Evolutionary conservation across 495 filamentous ascomycete genomes (phyloP), one percentile per base, ranked within the genome.

Genomic region (Pseudoneurospora amorphoporcata): DNA sequence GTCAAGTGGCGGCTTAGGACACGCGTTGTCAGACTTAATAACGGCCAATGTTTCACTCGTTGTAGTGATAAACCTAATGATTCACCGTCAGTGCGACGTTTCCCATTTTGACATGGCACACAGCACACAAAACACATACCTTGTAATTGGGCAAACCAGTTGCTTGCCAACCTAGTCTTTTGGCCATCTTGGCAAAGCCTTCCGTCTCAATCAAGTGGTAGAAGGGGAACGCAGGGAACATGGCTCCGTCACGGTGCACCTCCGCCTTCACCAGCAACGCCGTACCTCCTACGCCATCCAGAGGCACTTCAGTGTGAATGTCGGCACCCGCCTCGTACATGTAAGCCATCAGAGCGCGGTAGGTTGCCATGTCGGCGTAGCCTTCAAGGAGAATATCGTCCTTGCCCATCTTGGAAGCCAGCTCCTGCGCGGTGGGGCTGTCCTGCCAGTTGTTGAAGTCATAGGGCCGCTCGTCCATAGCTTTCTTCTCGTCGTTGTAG

Each of bases 371-470:
- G 72, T 98, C 94, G 6, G 86, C 86, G 79, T 99, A 99, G 5
- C 95, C 95, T 80, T 99, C 95, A 4, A 98, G 82, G 29, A 99
- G 85, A 75, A 99, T 96, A 68, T 99, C 95, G 73, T 98, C 95
- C 8, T 79, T 80, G 0, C 86, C 92, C 94, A 99, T 97, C 72
- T 87, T 87, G 7, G 86, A 82, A 3, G 88, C 95, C 70, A 99
- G 82, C 7, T 89, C 84, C 76, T 90, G 87, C 9, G 95, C 96
- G 4, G 85, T 88, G 8, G 88, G 84, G 76, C 91, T 94, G 77
- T 99, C 95, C 73, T 93, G 88, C 95, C 96, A 99, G 72, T 91
- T 94, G 80, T 99, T 99, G 86, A 91, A 99, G 81, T 99, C 95
- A 80, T 99, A 99, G 0, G 94, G 91, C 8, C 95, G 89, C 72